These are phyloP conservation scores for Yamadazyma olivae DNA, from an alignment of 805 yeast species.

Conservation along the genomic window DNA sequence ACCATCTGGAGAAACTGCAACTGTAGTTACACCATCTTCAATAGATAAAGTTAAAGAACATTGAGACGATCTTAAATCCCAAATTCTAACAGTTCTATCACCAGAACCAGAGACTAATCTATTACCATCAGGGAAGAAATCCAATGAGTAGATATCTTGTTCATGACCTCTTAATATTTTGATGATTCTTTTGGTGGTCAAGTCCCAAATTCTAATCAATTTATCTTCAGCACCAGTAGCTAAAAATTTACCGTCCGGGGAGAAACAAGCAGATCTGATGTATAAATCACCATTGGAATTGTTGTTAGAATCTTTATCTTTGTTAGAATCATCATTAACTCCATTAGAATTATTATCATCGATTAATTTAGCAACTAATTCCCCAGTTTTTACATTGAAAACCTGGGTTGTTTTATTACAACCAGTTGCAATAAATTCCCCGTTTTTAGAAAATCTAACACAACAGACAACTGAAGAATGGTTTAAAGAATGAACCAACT, in stretches of 20 bases:
- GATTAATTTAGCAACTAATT: conserved; percentile 76
- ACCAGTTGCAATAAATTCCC: conserved; percentile 92
- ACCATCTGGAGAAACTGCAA: conserved; percentile 95
- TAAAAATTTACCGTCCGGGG: conserved; percentile 85
- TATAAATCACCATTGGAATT: conserved; percentile 82
- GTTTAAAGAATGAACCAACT: conserved; percentile 83
- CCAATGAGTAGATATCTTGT: conserved; percentile 95
- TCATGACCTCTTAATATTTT: conserved; percentile 90
- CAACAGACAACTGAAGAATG: conserved; percentile 96
- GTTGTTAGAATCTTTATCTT: conserved; percentile 23
- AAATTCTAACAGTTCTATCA: conserved; percentile 91
- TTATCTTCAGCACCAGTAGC: conserved; percentile 95
- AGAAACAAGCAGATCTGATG: conserved; percentile 92
- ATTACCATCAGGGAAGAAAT: conserved; percentile 91
- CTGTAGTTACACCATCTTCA: conserved; percentile 98
- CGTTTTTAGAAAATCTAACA: conserved; percentile 88
- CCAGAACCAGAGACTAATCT: conserved; percentile 95
- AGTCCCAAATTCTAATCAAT: conserved; percentile 93
- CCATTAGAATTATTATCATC: conserved; percentile 59
- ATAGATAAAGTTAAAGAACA: conserved; percentile 85
- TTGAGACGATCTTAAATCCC: conserved; percentile 91
- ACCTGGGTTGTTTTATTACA: conserved; percentile 96
- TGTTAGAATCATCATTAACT: conserved; percentile 42
- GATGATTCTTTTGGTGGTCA: conserved; percentile 78
- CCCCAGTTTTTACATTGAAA: conserved; percentile 88